These are phyloP conservation scores for Pouteria campechiana DNA, from an alignment of 179 eudicot genomes.

Conservation along the genomic window DNA sequence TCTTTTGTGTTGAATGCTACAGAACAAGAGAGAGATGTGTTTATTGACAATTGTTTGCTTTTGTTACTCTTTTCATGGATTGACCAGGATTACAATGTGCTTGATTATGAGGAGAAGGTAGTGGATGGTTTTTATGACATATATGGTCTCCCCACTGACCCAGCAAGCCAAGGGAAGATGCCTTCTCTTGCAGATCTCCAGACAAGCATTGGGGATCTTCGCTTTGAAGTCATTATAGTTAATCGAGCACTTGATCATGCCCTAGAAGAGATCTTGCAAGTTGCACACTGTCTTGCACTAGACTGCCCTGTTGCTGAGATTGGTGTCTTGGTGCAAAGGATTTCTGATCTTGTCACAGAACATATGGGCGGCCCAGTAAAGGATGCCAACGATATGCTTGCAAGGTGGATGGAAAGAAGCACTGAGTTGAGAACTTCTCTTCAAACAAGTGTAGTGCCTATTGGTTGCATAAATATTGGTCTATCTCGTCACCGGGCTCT, in stretches of 20 bases:
- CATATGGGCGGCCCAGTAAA: conserved; percentile 96
- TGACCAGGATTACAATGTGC: conserved; percentile 71
- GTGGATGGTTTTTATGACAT: conserved; percentile 95
- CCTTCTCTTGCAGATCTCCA: conserved; percentile 84
- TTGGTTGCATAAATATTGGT: conserved; percentile 82
- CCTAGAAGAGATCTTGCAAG: conserved; percentile 84
- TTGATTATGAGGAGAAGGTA: conserved; percentile 89
- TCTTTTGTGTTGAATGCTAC: no score
- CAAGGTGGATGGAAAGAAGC: conserved; percentile 83
- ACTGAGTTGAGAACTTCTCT: conserved; percentile 76
- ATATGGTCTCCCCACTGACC: conserved; percentile 56
- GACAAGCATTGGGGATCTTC: conserved; percentile 55
- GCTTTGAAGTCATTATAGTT: conserved; percentile 79
- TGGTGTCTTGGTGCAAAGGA: conserved; percentile 55
- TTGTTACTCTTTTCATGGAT: conserved; percentile 4
- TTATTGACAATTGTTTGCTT: conserved; percentile 1
- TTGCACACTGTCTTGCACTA: conserved; percentile 71
- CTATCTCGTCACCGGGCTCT: conserved; percentile 90
- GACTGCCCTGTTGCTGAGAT: conserved; percentile 62
- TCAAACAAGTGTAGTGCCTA: conserved; percentile 76
- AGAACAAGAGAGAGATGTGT: no score
- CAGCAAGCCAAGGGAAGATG: conserved; percentile 61
- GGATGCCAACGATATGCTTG: conserved; percentile 65
- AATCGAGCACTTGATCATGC: conserved; percentile 72
- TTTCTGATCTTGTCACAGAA: conserved; percentile 86